These are phyloP conservation scores for Tripterygium wilfordii DNA, from an alignment of 177 flowering plant species.

Conservation along the genomic window DNA sequence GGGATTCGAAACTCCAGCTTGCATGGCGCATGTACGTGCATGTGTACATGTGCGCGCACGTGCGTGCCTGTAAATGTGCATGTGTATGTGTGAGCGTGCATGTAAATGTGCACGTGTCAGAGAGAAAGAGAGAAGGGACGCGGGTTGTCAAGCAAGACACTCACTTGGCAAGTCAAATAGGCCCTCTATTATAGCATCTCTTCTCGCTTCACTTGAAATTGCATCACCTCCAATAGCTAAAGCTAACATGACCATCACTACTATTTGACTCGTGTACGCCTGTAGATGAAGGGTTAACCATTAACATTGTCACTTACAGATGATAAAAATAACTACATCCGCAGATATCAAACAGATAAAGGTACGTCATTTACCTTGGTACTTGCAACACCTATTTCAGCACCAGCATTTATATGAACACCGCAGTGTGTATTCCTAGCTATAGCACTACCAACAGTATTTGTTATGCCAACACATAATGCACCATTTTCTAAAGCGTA, in stretches of 20 bases:
- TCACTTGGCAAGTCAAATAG: constrained; percentile 83
- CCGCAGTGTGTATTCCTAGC: constrained; percentile 95
- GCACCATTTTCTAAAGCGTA: constrained; percentile 94
- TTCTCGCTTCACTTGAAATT: constrained; percentile 66
- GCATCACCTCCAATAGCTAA: constrained; percentile 84
- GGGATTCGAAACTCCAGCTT: too few relatives aligned
- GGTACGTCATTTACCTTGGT: constrained; percentile 72
- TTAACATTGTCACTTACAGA: neutral
- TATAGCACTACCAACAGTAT: constrained; percentile 95
- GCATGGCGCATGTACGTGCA: too few relatives aligned
- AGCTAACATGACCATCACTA: constrained; percentile 94
- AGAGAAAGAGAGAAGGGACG: neutral
- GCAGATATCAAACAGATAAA: neutral
- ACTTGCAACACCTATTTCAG: constrained; percentile 98
- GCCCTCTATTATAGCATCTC: constrained; percentile 84
- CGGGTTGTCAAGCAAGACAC: constrained; percentile 20
- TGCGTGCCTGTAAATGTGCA: too few relatives aligned
- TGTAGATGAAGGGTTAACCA: constrained; percentile 16
- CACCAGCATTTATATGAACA: constrained; percentile 95
- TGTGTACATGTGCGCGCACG: too few relatives aligned
- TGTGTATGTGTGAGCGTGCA: too few relatives aligned
- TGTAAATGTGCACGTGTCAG: too few relatives aligned
- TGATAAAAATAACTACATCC: neutral
- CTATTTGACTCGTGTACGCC: constrained; percentile 99
- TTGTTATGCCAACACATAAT: constrained; percentile 94